Evolutionary conservation across 805 yeast genomes (phyloP).

Genomic region (Cyberlindnera maritima): DNA sequence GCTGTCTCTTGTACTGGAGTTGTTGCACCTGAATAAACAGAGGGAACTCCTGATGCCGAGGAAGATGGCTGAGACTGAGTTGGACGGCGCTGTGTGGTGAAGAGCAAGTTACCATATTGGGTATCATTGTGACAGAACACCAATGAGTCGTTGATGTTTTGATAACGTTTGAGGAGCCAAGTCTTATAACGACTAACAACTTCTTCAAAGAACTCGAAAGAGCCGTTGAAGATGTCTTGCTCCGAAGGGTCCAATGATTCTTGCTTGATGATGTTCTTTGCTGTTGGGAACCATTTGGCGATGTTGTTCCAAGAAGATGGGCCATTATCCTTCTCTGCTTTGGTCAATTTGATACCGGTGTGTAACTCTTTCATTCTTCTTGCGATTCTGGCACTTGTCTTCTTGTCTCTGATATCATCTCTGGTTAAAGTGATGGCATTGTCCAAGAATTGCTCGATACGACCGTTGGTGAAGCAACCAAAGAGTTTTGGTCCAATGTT

Average conservation of each 20-base stretch:
- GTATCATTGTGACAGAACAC: slow-evolving; percentile 96
- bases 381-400: slow-evolving; percentile 79
- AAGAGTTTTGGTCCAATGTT: slow-evolving; percentile 85
- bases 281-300: slow-evolving; percentile 65
- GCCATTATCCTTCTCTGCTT: slow-evolving; percentile 53
- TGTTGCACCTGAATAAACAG: background rate
- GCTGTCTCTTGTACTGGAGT: background rate
- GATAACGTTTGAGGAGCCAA: slow-evolving; percentile 59
- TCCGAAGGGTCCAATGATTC: slow-evolving; percentile 33
- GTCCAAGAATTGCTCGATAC: slow-evolving; percentile 89
- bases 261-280: slow-evolving; percentile 39
- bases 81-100: slow-evolving; percentile 45
- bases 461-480: slow-evolving; percentile 89
- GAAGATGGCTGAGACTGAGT: slow-evolving; percentile 28
- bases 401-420: slow-evolving; percentile 70
- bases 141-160: slow-evolving; percentile 43
- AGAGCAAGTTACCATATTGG: slow-evolving; percentile 89
- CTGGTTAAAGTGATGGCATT: slow-evolving; percentile 77
- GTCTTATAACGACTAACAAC: slow-evolving; percentile 50
- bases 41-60: background rate
- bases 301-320: slow-evolving; percentile 71
- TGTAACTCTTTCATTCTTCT: slow-evolving; percentile 97
- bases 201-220: slow-evolving; percentile 48
- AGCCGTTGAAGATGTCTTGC: slow-evolving; percentile 40
- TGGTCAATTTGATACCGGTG: slow-evolving; percentile 64